Percentiles rank a stretch among this genome's conserved stretches.
Conservation (phyloP, 441 rosid genomes). For the Syzygium malaccense region DNA sequence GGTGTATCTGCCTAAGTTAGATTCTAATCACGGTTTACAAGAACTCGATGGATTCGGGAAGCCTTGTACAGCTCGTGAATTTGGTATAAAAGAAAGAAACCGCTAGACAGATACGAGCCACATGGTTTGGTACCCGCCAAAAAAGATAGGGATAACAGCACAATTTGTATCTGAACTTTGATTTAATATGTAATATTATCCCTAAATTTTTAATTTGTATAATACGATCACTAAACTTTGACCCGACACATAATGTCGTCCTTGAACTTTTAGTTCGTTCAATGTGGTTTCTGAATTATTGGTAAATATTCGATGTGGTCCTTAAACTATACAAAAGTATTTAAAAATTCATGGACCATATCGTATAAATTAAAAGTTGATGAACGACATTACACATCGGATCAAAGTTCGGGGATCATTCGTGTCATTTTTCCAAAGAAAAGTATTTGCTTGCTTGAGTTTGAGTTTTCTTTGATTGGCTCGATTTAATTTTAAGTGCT, state of each 20-base stretch:
- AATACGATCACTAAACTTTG: accelerated
- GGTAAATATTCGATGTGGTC: background rate
- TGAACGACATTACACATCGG: accelerated
- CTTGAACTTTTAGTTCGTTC: accelerated
- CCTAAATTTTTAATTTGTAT: accelerated
- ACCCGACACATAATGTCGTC: accelerated
- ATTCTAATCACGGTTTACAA: too few species aligned
- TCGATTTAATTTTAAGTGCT: background rate
- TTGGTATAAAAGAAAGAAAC: background rate
- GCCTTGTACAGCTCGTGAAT: background rate
- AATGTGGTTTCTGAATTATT: accelerated
- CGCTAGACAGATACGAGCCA: background rate
- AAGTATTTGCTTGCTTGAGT: background rate
- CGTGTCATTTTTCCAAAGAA: background rate
- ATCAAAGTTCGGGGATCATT: accelerated
- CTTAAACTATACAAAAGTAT: accelerated
- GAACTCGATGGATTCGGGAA: background rate
- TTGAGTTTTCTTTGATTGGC: background rate
- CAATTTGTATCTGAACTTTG: accelerated
- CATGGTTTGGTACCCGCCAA: too few species aligned
- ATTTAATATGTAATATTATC: background rate
- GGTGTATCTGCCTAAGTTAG: too few species aligned
- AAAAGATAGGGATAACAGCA: background rate
- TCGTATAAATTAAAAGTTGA: accelerated
- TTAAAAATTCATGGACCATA: background rate